A percentile compares a stretch with the other conserved stretches of the same genome.
These are phyloP conservation scores for Starmerella vitae DNA, from an alignment of 805 yeast genomes.

Conservation along the genomic window DNA sequence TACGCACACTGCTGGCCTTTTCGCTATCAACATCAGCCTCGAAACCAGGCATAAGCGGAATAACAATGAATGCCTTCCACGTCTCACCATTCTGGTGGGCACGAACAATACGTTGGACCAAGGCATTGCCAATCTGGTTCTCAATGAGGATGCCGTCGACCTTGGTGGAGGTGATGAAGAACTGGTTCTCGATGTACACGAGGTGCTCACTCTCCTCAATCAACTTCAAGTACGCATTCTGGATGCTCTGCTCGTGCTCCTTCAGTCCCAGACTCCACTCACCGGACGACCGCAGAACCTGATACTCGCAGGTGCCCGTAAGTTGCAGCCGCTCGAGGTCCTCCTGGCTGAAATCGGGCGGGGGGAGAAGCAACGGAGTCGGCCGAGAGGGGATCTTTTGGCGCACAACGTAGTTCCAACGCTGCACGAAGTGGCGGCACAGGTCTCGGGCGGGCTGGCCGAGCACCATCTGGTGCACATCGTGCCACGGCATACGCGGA, in stretches of 20 bases:
- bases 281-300: slow-evolving; percentile 77
- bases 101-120: slow-evolving; percentile 86
- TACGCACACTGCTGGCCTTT: slow-evolving; percentile 88
- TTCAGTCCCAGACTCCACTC: slow-evolving; percentile 86
- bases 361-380: slow-evolving; percentile 86
- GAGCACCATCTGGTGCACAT: slow-evolving; percentile 86
- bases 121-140: slow-evolving; percentile 88
- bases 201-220: slow-evolving; percentile 89
- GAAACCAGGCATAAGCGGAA: slow-evolving; percentile 97
- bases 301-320: slow-evolving; percentile 83
- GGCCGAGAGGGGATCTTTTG: slow-evolving; percentile 90
- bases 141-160: slow-evolving; percentile 65
- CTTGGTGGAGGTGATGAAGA: slow-evolving; percentile 78
- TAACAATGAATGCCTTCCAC: slow-evolving; percentile 85
- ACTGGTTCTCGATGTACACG: slow-evolving; percentile 90
- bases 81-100: slow-evolving; percentile 63
- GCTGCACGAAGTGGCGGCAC: slow-evolving; percentile 86
- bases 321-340: slow-evolving; percentile 48
- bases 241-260: slow-evolving; percentile 77
- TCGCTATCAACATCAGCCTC: slow-evolving; percentile 84
- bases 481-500: slow-evolving; percentile 99
- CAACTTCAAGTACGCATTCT: slow-evolving; percentile 76
- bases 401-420: slow-evolving; percentile 89
- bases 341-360: slow-evolving; percentile 66
- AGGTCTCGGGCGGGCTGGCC: slow-evolving; percentile 92